Conservation (phyloP, 2,329 filamentous ascomycete genomes). For the Trichoderma arundinaceum region DNA sequence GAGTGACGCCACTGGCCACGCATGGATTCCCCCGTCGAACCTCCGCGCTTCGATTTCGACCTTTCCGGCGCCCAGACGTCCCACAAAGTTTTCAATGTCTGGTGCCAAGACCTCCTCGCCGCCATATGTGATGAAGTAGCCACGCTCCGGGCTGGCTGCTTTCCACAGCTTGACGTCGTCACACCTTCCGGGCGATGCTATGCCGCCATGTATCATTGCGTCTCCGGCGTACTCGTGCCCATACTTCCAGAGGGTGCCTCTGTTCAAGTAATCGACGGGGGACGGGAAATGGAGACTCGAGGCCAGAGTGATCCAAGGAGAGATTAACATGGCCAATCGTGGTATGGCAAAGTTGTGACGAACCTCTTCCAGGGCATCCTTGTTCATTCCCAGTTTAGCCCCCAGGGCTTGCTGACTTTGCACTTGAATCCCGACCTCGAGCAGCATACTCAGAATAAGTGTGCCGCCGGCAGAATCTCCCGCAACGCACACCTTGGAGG, state of each 20-base stretch:
- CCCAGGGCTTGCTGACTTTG: slow-evolving; percentile 35
- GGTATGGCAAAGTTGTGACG: slow-evolving; percentile 42
- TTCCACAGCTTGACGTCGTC: slow-evolving; percentile 69
- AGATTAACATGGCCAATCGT: slow-evolving; percentile 72
- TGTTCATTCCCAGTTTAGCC: slow-evolving; percentile 29
- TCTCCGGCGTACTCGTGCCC: slow-evolving; percentile 69
- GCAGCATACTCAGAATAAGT: slow-evolving; percentile 72
- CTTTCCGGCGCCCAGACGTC: slow-evolving; percentile 58
- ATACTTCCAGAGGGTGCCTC: slow-evolving; percentile 69
- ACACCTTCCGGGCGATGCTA: slow-evolving; percentile 71
- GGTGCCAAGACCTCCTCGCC: slow-evolving; percentile 78
- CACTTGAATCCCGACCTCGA: slow-evolving; percentile 61
- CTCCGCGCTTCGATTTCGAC: slow-evolving; percentile 62
- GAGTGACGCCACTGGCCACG: slow-evolving; percentile 77
- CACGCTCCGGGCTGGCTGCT: slow-evolving; percentile 67
- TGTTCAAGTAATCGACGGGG: slow-evolving; percentile 75
- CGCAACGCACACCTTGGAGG: slow-evolving; percentile 69
- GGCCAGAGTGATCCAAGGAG: slow-evolving; percentile 78
- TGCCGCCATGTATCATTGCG: slow-evolving; percentile 42
- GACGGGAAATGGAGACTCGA: slow-evolving; percentile 72
- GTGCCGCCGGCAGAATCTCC: slow-evolving; percentile 83
- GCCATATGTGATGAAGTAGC: slow-evolving; percentile 74
- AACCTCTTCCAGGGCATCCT: slow-evolving; percentile 32
- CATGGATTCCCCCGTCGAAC: slow-evolving; percentile 74
- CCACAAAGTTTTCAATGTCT: slow-evolving; percentile 68